Evolutionary conservation across 169 alveolate genomes (phyloP).

Genomic region (Perkinsus olseni): DNA sequence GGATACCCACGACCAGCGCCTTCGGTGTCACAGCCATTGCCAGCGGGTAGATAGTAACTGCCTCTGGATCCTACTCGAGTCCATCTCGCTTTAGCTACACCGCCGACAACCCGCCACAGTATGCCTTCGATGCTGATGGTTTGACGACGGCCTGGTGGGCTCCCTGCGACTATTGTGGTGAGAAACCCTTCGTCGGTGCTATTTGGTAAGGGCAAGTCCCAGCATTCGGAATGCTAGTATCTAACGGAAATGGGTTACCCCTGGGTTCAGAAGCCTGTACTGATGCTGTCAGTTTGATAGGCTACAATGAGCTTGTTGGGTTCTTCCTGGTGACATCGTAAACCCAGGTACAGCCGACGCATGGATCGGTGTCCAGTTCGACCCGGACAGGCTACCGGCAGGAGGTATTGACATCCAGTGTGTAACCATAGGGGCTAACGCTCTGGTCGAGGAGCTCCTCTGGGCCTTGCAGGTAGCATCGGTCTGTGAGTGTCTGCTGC

Average conservation of each 20-base stretch:
- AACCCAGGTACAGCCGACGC: background rate
- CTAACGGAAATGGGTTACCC: too few relatives aligned
- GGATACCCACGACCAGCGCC: background rate
- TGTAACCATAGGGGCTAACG: background rate
- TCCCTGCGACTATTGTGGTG: background rate
- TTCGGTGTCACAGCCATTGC: background rate
- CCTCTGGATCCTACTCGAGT: background rate
- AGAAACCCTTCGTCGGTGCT: too few relatives aligned
- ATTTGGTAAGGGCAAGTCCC: too few relatives aligned
- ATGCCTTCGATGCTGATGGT: background rate
- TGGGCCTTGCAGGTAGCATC: background rate
- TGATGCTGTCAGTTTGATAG: too few relatives aligned
- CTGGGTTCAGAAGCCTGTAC: too few relatives aligned
- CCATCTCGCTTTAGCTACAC: background rate
- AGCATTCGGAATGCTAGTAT: too few relatives aligned
- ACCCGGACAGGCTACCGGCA: background rate
- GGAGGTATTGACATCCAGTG: background rate
- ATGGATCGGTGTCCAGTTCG: background rate
- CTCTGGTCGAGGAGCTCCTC: background rate
- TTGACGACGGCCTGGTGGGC: background rate
- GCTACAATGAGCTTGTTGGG: too few relatives aligned
- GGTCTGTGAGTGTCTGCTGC: background rate
- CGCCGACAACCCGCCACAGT: background rate
- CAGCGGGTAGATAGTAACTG: background rate
- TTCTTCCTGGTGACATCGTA: too few relatives aligned